Evolutionary conservation across 441 rosid genomes (phyloP).

Genomic region (Adansonia rubrostipa): DNA sequence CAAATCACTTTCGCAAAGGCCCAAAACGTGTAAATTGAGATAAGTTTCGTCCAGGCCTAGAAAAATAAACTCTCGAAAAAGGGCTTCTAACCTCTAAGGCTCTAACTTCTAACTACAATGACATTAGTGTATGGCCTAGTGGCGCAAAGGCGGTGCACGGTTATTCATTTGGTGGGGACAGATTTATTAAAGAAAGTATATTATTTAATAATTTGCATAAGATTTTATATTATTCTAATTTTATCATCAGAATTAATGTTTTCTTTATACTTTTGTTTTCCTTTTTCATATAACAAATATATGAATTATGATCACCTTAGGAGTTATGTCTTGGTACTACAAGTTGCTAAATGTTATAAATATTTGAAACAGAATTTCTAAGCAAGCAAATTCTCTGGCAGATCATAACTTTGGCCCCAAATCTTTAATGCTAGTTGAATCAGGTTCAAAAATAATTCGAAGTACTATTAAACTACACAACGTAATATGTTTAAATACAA

Average conservation of each 20-base stretch:
- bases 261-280: too few species aligned
- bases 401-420: not conserved
- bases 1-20: not conserved
- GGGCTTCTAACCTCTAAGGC: not conserved
- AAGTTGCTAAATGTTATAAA: not conserved
- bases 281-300: too few species aligned
- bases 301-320: too few species aligned
- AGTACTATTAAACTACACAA: not conserved
- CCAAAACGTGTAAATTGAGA: not conserved
- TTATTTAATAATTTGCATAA: not conserved
- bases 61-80: not conserved
- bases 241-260: too few species aligned
- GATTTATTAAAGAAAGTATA: not conserved
- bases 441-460: not conserved
- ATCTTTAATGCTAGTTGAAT: not conserved
- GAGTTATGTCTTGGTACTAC: not conserved
- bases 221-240: not conserved
- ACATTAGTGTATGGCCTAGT: not conserved
- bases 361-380: not conserved
- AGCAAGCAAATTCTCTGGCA: not conserved
- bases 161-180: not conserved
- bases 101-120: not conserved
- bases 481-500: not conserved
- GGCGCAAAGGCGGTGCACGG: conserved; percentile 5
- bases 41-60: not conserved